These are phyloP conservation scores for Prototheca stagnorum DNA, from an alignment of 163 green algal species.

Conservation along the genomic window DNA sequence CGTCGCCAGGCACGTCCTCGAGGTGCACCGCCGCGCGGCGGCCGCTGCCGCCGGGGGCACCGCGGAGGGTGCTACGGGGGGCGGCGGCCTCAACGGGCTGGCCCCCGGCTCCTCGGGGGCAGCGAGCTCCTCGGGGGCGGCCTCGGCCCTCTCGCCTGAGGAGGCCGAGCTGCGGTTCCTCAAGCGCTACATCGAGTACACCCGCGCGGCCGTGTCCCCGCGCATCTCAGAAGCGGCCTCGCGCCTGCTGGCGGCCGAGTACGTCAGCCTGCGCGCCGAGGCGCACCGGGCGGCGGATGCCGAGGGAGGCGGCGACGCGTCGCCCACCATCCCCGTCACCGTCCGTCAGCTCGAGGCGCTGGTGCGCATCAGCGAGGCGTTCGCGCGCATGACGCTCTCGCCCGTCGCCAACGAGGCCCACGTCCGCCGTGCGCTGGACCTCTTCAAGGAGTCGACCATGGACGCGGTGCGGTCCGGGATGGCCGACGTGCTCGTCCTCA, in stretches of 20 bases:
- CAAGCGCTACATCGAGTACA: conserved; percentile 91
- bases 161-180: conserved; percentile 42
- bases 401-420: conserved; percentile 43
- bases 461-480: conserved; percentile 62
- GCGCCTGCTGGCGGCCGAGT: conserved; percentile 60
- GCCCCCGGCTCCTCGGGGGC: too few species aligned
- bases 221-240: conserved; percentile 51
- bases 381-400: conserved; percentile 82
- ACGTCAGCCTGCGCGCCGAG: conserved; percentile 75
- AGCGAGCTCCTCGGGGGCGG: not conserved
- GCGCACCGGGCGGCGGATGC: conserved; percentile 36
- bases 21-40: conserved; percentile 49
- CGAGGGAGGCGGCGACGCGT: conserved; percentile 25
- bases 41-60: conserved; percentile 13
- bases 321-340: conserved; percentile 59
- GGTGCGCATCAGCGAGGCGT: conserved; percentile 75
- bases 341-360: conserved; percentile 97
- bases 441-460: conserved; percentile 80
- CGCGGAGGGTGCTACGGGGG: conserved; percentile 11
- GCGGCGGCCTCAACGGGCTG: too few species aligned
- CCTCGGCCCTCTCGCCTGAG: too few species aligned
- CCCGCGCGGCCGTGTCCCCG: conserved; percentile 49
- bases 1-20: conserved; percentile 67
- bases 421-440: conserved; percentile 55
- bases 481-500: conserved; percentile 37